phyloP scores from a whole-genome alignment of 2,329 filamentous ascomycete species.

The Hypoxylon sp. region DNA sequence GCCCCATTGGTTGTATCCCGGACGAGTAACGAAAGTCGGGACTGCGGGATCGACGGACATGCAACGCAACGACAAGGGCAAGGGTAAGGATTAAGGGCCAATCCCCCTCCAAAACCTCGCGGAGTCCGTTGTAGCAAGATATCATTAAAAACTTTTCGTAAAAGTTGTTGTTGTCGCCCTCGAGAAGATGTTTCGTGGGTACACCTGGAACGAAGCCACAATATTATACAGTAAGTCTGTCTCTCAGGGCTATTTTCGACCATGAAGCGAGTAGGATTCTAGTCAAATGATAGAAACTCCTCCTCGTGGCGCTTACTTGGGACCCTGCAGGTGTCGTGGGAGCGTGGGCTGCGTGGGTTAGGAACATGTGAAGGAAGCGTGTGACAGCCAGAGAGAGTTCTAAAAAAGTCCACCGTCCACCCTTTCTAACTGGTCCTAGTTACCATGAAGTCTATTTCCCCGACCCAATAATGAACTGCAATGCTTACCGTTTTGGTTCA shows the following conservation, averaged over 20 bases:
- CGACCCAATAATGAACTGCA: constrained; percentile 23
- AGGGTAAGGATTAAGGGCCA: constrained; percentile 28
- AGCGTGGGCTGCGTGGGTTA: too few relatives aligned
- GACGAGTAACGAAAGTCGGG: constrained; percentile 22
- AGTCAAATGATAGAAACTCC: constrained; percentile 12
- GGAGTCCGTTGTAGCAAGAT: constrained; percentile 31
- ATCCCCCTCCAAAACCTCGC: constrained; percentile 22
- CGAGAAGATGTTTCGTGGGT: constrained; percentile 22
- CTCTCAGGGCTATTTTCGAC: too few relatives aligned
- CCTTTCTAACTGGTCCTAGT: not conserved
- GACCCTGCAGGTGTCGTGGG: too few relatives aligned
- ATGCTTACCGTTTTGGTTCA: constrained; percentile 25
- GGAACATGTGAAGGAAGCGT: constrained; percentile 15
- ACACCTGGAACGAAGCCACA: not conserved
- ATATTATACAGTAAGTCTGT: too few relatives aligned
- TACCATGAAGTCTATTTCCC: constrained; percentile 16
- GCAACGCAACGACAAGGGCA: constrained; percentile 36
- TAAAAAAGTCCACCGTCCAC: constrained; percentile 7
- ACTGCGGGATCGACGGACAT: constrained; percentile 37
- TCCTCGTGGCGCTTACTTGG: constrained; percentile 19
- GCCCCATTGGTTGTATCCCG: constrained; percentile 28
- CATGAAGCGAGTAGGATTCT: too few relatives aligned
- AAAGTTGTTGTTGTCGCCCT: constrained; percentile 25
- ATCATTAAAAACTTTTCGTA: constrained; percentile 28
- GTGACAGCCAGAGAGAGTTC: constrained; percentile 4